A percentile compares a stretch with the other conserved stretches of the same genome.
phyloP scores from a whole-genome alignment of 495 filamentous ascomycete species.

The Hypoxylon rickii region DNA sequence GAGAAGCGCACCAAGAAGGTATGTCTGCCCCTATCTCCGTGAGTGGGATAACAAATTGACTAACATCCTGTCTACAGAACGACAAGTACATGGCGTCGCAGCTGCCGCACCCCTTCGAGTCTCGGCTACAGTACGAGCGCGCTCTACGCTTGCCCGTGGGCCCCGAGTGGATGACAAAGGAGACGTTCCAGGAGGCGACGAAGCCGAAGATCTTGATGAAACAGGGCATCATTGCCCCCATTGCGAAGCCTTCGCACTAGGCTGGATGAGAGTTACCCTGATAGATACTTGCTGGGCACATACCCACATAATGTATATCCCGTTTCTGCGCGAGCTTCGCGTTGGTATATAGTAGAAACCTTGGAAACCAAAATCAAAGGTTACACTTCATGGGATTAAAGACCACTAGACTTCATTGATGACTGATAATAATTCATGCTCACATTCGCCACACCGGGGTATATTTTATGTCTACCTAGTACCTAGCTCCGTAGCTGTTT shows the following conservation, averaged over 20 bases:
- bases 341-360: no score
- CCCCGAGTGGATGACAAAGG: conserved; percentile 93
- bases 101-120: conserved; percentile 88
- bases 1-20: conserved; percentile 93
- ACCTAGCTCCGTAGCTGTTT: no score
- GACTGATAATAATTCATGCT: no score
- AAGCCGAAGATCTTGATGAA: conserved; percentile 93
- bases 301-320: background rate
- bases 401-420: no score
- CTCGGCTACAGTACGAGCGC: conserved; percentile 85
- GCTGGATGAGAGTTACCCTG: background rate
- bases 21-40: conserved; percentile 30
- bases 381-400: no score
- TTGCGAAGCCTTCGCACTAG: conserved; percentile 68
- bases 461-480: no score
- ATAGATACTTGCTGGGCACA: background rate
- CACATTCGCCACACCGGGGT: no score
- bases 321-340: no score
- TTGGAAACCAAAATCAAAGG: no score
- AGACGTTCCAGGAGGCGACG: conserved; percentile 84
- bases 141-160: conserved; percentile 85
- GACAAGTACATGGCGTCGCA: conserved; percentile 80
- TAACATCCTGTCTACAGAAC: conserved; percentile 63
- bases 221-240: conserved; percentile 87
- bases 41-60: conserved; percentile 11